phyloP scores from a whole-genome alignment of 305 asterid species.

The Fraxinus albicans region DNA sequence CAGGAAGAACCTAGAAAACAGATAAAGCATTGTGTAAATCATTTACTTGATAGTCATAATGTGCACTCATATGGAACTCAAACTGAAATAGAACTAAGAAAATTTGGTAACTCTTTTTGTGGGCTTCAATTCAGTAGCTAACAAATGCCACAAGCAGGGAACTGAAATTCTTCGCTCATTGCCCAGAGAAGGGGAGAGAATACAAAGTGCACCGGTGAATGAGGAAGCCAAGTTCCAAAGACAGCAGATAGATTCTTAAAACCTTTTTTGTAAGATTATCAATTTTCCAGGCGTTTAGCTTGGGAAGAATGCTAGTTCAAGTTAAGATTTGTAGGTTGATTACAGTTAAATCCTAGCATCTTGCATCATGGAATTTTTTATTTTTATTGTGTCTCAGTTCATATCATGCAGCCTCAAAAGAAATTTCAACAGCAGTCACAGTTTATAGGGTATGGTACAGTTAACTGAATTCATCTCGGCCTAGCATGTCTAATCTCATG shows the following conservation, averaged over 20 bases:
- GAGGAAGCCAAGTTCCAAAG: not conserved
- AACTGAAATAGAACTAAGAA: not conserved
- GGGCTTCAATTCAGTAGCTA: not conserved
- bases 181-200: not conserved
- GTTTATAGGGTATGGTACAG: not conserved
- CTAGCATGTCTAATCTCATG: not conserved
- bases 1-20: conserved; percentile 69
- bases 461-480: not conserved
- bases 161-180: not conserved
- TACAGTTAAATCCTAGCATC: not conserved
- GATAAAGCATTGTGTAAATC: not conserved
- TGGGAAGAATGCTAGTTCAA: not conserved
- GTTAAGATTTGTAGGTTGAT: not conserved
- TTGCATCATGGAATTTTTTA: not conserved
- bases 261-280: not conserved
- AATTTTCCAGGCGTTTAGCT: not conserved
- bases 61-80: not conserved
- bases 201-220: not conserved
- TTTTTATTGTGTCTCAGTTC: not conserved
- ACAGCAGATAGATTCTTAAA: not conserved
- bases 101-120: not conserved
- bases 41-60: not conserved
- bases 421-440: not conserved
- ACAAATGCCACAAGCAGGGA: not conserved
- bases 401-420: not conserved